Conservation (phyloP, 2,329 filamentous ascomycete species). For the Incumbomyces delicatus region DNA sequence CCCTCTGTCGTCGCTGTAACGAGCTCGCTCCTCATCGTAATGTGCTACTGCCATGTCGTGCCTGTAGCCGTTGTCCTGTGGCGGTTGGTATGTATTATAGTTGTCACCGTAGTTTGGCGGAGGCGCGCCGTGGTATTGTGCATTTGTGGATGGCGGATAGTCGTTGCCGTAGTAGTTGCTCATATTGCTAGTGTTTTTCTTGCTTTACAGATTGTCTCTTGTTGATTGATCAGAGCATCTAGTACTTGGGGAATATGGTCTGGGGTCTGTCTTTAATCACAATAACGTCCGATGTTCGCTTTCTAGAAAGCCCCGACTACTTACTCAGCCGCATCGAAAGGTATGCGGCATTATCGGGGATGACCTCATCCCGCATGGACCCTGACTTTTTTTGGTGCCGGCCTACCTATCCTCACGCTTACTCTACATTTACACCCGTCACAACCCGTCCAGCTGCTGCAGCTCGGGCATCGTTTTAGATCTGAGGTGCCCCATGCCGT, state of each 20-base stretch:
- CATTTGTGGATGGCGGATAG: conserved; percentile 7
- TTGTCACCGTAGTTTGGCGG: conserved; percentile 5
- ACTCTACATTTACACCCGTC: too few relatives aligned
- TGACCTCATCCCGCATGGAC: conserved; percentile 1
- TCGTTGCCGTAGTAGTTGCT: conserved; percentile 8
- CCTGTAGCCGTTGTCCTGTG: conserved; percentile 16
- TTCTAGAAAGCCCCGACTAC: too few relatives aligned
- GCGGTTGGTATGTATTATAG: conserved; percentile 13
- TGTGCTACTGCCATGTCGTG: conserved; percentile 15
- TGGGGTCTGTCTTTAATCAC: too few relatives aligned
- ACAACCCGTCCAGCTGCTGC: too few relatives aligned
- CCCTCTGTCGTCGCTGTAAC: conserved; percentile 12
- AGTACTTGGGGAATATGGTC: too few relatives aligned
- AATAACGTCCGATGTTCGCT: too few relatives aligned
- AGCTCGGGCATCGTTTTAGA: too few relatives aligned
- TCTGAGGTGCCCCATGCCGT: too few relatives aligned
- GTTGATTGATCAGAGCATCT: too few relatives aligned
- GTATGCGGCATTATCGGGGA: conserved; percentile 3
- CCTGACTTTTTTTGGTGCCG: background rate
- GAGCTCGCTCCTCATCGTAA: conserved; percentile 11
- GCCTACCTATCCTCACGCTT: background rate
- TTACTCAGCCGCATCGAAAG: conserved; percentile 1
- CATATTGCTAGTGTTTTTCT: conserved; percentile 8
- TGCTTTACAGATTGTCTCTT: conserved; percentile 4
- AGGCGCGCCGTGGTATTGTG: conserved; percentile 1